A percentile compares a stretch with the other conserved stretches of the same genome.
Conservation (phyloP, 305 asterid genomes). For the Coffea humblotiana region DNA sequence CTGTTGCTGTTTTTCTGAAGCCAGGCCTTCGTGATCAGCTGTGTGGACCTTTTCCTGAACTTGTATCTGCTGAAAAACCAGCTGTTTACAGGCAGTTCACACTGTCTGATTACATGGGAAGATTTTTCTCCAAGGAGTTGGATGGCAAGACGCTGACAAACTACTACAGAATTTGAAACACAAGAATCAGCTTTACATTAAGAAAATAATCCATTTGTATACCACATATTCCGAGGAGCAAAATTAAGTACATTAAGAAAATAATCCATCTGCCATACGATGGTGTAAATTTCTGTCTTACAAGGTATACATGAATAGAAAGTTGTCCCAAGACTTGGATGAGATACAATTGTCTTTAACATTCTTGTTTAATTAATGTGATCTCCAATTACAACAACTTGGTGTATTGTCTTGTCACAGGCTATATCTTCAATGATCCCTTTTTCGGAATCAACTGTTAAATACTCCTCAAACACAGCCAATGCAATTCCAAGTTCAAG, state of each 20-base stretch:
- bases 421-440: not conserved
- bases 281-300: not conserved
- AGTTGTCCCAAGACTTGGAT: not conserved
- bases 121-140: slow-evolving; percentile 49
- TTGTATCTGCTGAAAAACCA: slow-evolving; percentile 33
- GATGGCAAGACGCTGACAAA: slow-evolving; percentile 45
- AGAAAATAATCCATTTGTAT: not conserved
- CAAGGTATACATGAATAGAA: not conserved
- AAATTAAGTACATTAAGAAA: not conserved
- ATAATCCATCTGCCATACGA: not conserved
- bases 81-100: slow-evolving; percentile 33
- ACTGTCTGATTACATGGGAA: slow-evolving; percentile 30
- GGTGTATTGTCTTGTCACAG: not conserved
- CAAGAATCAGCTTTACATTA: not conserved
- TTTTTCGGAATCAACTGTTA: too few relatives aligned
- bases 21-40: slow-evolving; percentile 35
- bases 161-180: slow-evolving; percentile 32
- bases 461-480: too few relatives aligned
- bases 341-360: not conserved
- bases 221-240: not conserved
- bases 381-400: not conserved
- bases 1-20: slow-evolving; percentile 42
- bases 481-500: too few relatives aligned
- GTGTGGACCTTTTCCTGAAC: slow-evolving; percentile 40
- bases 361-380: not conserved